Evolutionary conservation across 768 basidiomycete species (phyloP).

Genomic region (Termitomyces sp.): DNA sequence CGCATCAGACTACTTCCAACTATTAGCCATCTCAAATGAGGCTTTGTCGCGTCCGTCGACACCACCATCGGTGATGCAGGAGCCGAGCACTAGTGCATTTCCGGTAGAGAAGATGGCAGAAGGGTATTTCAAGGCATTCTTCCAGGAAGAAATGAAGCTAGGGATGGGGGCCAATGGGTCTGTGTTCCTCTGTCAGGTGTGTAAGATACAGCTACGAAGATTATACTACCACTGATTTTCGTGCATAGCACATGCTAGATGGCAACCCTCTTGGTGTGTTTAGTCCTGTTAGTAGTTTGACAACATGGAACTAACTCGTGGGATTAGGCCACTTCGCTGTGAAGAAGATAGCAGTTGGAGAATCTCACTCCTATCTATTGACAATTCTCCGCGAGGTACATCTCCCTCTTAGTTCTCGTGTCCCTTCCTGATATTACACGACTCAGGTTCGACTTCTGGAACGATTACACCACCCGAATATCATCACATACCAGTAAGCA

Average conservation of each 20-base stretch:
- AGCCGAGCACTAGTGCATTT: slow-evolving; percentile 37
- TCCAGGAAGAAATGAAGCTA: slow-evolving; percentile 80
- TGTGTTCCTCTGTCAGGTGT: slow-evolving; percentile 83
- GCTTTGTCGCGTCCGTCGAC: slow-evolving; percentile 45
- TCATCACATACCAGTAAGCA: slow-evolving; percentile 81
- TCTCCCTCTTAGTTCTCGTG: not conserved
- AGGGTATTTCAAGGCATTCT: slow-evolving; percentile 91
- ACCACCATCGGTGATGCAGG: slow-evolving; percentile 29
- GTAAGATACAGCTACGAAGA: slow-evolving; percentile 8
- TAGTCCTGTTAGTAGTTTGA: not conserved
- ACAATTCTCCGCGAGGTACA: slow-evolving; percentile 73
- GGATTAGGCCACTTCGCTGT: slow-evolving; percentile 78
- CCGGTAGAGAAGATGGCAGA: slow-evolving; percentile 76
- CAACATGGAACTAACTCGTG: not conserved
- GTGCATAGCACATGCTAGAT: slow-evolving; percentile 40
- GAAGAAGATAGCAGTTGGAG: slow-evolving; percentile 94
- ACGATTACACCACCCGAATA: slow-evolving; percentile 84
- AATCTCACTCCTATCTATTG: slow-evolving; percentile 81
- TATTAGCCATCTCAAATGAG: slow-evolving; percentile 71
- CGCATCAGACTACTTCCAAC: slow-evolving; percentile 75
- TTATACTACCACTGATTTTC: not conserved
- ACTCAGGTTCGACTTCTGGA: slow-evolving; percentile 77
- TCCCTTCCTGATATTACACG: not conserved
- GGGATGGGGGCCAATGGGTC: slow-evolving; percentile 96
- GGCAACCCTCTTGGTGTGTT: slow-evolving; percentile 73